Conservation (phyloP, 2,329 filamentous ascomycete species). For the Botrytis aclada region DNA sequence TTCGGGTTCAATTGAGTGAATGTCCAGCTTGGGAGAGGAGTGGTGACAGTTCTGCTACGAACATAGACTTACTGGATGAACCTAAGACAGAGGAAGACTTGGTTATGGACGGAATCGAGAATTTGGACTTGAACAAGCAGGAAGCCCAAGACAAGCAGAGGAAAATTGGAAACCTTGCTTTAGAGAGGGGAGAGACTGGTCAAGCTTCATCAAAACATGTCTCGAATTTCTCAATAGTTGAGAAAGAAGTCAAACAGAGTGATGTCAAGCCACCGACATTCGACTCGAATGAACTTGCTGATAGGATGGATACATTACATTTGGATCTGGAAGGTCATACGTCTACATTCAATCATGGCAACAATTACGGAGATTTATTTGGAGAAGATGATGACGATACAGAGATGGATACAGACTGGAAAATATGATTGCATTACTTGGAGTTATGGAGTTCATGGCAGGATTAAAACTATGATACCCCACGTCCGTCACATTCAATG, state of each 20-base stretch:
- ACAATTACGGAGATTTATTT: conserved; percentile 21
- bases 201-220: conserved; percentile 28
- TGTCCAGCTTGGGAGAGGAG: conserved; percentile 81
- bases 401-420: conserved; percentile 33
- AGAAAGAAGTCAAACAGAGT: conserved; percentile 46
- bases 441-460: conserved; percentile 18
- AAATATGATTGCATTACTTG: conserved; percentile 25
- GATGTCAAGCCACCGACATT: conserved; percentile 42
- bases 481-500: neutral
- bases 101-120: conserved; percentile 33
- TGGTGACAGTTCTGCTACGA: conserved; percentile 22
- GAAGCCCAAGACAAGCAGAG: conserved; percentile 39
- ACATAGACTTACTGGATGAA: conserved; percentile 67
- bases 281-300: conserved; percentile 37
- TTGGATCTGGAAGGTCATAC: conserved; percentile 36
- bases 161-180: conserved; percentile 46
- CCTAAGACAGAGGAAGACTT: conserved; percentile 46
- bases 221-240: conserved; percentile 50
- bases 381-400: conserved; percentile 22
- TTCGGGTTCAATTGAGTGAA: conserved; percentile 84
- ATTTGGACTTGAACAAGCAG: conserved; percentile 46
- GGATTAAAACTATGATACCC: conserved; percentile 24
- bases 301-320: conserved; percentile 34
- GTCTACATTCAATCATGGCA: conserved; percentile 30
- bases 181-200: conserved; percentile 47